These are phyloP conservation scores for Nitzschia sp. DNA, from an alignment of 108 stramenopile genomes.

Conservation along the genomic window DNA sequence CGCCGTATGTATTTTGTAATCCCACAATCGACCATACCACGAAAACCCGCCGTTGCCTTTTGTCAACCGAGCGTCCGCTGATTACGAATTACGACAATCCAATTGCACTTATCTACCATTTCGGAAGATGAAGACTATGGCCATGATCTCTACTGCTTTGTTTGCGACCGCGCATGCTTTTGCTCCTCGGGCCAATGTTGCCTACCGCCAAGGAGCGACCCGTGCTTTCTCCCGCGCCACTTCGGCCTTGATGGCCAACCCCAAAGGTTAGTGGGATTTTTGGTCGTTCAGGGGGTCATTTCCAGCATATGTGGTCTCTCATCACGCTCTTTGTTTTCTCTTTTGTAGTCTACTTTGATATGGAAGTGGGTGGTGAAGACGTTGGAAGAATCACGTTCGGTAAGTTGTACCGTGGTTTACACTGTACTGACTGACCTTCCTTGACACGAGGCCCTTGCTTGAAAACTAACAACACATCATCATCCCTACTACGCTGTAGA, in stretches of 20 bases:
- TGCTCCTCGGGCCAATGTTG: slow-evolving; percentile 49
- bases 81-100: no score
- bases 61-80: no score
- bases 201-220: slow-evolving; percentile 43
- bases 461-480: no score
- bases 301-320: neutral
- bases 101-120: no score
- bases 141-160: slow-evolving; percentile 42
- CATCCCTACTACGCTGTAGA: no score
- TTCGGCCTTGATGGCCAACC: slow-evolving; percentile 61
- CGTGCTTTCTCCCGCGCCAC: slow-evolving; percentile 72
- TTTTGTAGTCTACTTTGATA: slow-evolving; percentile 86
- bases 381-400: slow-evolving; percentile 91
- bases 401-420: no score
- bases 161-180: slow-evolving; percentile 52
- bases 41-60: no score
- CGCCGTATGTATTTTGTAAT: no score
- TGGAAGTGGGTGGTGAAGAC: slow-evolving; percentile 89
- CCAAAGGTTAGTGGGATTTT: slow-evolving; percentile 48
- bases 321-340: slow-evolving; percentile 4
- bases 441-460: no score
- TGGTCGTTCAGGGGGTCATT: neutral
- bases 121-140: slow-evolving; percentile 32
- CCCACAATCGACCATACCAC: no score
- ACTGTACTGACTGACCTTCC: no score